Base-by-base conservation (phyloP, 495 filamentous ascomycete species). In the Mytilinidion resinicola region DNA sequence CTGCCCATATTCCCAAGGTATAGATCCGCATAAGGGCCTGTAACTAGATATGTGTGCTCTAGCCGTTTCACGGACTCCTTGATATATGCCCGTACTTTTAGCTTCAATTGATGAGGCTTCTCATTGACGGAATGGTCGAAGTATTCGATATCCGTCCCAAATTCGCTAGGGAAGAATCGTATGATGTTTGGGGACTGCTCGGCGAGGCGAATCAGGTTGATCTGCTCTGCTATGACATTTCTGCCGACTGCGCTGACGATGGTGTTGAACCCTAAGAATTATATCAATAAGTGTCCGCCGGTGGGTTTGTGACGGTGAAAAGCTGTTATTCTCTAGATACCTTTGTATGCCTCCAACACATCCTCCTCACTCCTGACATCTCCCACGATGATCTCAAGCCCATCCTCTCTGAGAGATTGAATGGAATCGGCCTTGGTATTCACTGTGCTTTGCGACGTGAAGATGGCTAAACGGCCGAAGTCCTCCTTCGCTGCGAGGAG, bases 141-240 rank as follows among this genome's bases (percentile, higher is more conserved):
- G 63, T 88, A 85, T 66, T 85, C 84, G 60, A 89, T 84, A 56
- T 89, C 86, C 0, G 86, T 90, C 56, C 86, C 86, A 63, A 85
- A 89, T 66, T 89, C 86, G 17, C 82, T 86, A 4, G 86, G 85
- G 59, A 87, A 77, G 71, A 89, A 88, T 73, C 82, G 82, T 58
- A 81, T 76, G 17, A 90, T 80, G 41, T 66, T 72, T 1, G 74
- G 65, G 14, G 77, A 76, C 35, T 73, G 74, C 47, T 82, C 80
- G 38, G 84, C 84, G 11, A 85, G 74, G 48, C 72, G 70, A 53
- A 88, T 74, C 0, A 88, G 73, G 0, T 77, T 71, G 57, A 85
- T 78, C 64, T 88, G 85, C 14, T 73, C 69, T 3, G 77, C 72
- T 7, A 88, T 74, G 4, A 77, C 77, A 30, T 73, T 76, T 53